phyloP scores from a whole-genome alignment of 192 early-diverging fungal species.

The Glomus cerebriforme region DNA sequence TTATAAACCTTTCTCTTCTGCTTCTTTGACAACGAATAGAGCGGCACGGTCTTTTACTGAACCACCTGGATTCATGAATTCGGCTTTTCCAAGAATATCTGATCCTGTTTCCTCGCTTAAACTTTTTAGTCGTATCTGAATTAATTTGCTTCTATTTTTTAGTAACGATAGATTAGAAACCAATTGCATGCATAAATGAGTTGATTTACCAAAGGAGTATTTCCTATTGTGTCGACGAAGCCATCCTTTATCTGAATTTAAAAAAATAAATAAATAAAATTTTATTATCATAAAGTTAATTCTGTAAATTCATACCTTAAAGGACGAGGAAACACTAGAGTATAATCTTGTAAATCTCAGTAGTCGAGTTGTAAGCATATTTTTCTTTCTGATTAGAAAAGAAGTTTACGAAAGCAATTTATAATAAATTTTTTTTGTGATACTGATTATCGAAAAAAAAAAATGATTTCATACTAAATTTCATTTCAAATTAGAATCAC shows the following conservation, averaged over 20 bases:
- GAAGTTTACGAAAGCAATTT: neutral
- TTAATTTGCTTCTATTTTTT: neutral
- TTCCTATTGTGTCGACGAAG: conserved; percentile 85
- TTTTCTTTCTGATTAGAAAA: neutral
- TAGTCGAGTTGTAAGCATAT: neutral
- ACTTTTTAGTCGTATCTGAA: conserved; percentile 68
- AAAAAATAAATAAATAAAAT: neutral
- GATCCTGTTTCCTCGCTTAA: conserved; percentile 79
- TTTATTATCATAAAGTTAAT: neutral
- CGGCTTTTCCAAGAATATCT: conserved; percentile 91
- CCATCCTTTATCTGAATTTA: conserved; percentile 52
- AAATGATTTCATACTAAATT: too few relatives aligned
- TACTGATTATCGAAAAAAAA: too few relatives aligned
- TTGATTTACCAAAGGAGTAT: conserved; percentile 79
- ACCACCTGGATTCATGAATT: conserved; percentile 97
- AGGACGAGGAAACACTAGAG: neutral
- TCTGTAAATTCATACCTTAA: neutral
- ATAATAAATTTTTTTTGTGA: too few relatives aligned
- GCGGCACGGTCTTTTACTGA: conserved; percentile 98
- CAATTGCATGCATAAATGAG: neutral
- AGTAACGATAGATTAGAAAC: neutral
- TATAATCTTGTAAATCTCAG: neutral
- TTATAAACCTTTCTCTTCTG: conserved; percentile 68
- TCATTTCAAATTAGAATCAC: too few relatives aligned
- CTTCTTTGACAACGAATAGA: conserved; percentile 90